Evolutionary conservation across 169 alveolate species (phyloP).

Genomic region (Plasmodium blacklocki): DNA sequence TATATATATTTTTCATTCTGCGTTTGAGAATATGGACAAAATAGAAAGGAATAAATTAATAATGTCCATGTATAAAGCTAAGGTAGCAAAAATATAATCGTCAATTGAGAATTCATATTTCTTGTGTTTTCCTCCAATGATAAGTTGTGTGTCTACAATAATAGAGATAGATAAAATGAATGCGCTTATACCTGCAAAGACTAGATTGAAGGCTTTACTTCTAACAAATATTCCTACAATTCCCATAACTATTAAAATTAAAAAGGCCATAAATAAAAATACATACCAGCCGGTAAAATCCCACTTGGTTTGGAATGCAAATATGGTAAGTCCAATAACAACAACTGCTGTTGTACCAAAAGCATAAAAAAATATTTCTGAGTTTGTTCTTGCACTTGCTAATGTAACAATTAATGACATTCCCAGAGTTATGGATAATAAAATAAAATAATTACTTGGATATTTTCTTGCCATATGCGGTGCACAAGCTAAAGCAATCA

Average conservation of each 20-base stretch:
- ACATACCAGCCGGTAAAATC: slow-evolving; percentile 89
- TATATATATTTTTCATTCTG: too few relatives aligned
- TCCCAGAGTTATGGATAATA: slow-evolving; percentile 67
- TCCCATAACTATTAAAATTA: slow-evolving; percentile 75
- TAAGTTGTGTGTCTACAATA: slow-evolving; percentile 92
- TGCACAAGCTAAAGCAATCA: slow-evolving; percentile 57
- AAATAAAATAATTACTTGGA: slow-evolving; percentile 76
- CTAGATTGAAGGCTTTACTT: slow-evolving; percentile 46
- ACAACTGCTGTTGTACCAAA: slow-evolving; percentile 84
- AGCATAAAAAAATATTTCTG: slow-evolving; percentile 81
- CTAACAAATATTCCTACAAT: slow-evolving; percentile 75
- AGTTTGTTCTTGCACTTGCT: slow-evolving; percentile 64
- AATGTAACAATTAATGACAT: slow-evolving; percentile 53
- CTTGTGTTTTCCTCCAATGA: slow-evolving; percentile 92
- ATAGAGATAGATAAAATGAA: slow-evolving; percentile 89
- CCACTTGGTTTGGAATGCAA: slow-evolving; percentile 86
- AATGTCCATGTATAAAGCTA: slow-evolving; percentile 92
- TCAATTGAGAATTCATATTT: slow-evolving; percentile 91
- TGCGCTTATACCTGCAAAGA: slow-evolving; percentile 85
- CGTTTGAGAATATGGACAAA: slow-evolving; percentile 77
- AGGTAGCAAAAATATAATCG: slow-evolving; percentile 94
- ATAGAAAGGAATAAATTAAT: slow-evolving; percentile 88
- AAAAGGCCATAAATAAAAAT: slow-evolving; percentile 73
- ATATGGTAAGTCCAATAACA: slow-evolving; percentile 82
- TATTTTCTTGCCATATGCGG: slow-evolving; percentile 78